Evolutionary conservation across 805 yeast species (phyloP).

Genomic region (Yamadazyma kitorensis): DNA sequence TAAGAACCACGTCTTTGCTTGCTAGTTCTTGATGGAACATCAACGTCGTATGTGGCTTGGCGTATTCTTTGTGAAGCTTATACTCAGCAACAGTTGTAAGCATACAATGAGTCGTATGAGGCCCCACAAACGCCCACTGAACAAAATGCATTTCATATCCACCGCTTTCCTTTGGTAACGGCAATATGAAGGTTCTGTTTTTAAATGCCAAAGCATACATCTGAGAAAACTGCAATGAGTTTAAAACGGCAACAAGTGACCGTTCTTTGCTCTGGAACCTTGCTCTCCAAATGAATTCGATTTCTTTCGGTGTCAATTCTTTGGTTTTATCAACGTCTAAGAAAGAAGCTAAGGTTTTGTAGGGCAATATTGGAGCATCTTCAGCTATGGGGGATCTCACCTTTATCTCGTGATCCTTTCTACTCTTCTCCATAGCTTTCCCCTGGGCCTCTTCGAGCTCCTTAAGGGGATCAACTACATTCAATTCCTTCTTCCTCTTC

Average conservation of each 20-base stretch:
- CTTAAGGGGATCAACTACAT: constrained; percentile 64
- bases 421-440: constrained; percentile 20
- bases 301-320: constrained; percentile 55
- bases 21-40: constrained; percentile 80
- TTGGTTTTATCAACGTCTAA: constrained; percentile 65
- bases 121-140: constrained; percentile 91
- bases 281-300: constrained; percentile 86
- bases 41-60: constrained; percentile 92
- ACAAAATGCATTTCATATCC: constrained; percentile 83
- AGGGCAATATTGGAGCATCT: constrained; percentile 46
- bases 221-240: constrained; percentile 55
- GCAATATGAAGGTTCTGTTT: constrained; percentile 85
- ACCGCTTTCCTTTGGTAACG: constrained; percentile 64
- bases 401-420: constrained; percentile 25
- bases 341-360: constrained; percentile 68
- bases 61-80: constrained; percentile 85
- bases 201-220: constrained; percentile 64
- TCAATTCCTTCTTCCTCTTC: constrained; percentile 51
- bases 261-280: constrained; percentile 64
- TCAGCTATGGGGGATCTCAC: constrained; percentile 34
- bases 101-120: constrained; percentile 81
- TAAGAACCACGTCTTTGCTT: constrained; percentile 63
- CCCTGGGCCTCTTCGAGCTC: constrained; percentile 56
- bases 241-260: constrained; percentile 63
- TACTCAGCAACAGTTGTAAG: constrained; percentile 89